Evolutionary conservation across 169 alveolate species (phyloP), one percentile per base, ranked within the genome.

Genomic region (Cardiosporidium cionae): DNA sequence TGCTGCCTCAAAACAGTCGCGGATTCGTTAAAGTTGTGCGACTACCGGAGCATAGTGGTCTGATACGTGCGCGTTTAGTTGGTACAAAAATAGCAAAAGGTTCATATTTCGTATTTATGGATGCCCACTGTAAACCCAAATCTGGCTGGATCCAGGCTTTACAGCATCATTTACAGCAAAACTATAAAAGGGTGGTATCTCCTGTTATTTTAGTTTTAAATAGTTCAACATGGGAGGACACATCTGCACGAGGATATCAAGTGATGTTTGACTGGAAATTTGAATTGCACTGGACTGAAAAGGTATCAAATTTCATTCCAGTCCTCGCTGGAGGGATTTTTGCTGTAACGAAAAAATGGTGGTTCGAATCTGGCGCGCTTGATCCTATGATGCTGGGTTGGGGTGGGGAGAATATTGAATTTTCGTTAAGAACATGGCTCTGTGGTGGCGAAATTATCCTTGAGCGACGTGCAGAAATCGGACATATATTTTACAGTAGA

Each of bases 371-470:
- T 34, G 89, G 89, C 7, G 68, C 68, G 66, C 68, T 62, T 28
- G 90, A 84, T 52, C 69, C 80, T 4, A 81, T 82, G 1, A 78
- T 82, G 88, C 75, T 75, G 32, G 80, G 44, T 52, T 84, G 90
- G 90, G 90, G 90, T n/a, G 90, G 87, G 6, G 90, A 84, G 32
- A 82, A 82, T 68, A 80, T 84, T 29, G 90, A 82, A 54, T 82
- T 74, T 72, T 80, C 87, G 0, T 65, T 84, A 28, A 70, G 87
- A 7, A 67, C 68, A 7, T 84, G 89, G 89, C 53, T 83, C 23
- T 84, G 89, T 64, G 89, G 89, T 0, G 87, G 87, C 28, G 85
- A 80, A 54, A 84, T 84, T 16, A 31, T 69, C 3, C 79, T 72
- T 3, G 84, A 65, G 58, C 65, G 79, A 36, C 53, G 52, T 25